Conservation (phyloP, 1,284 basidiomycete species). For the Grifola frondosa region DNA sequence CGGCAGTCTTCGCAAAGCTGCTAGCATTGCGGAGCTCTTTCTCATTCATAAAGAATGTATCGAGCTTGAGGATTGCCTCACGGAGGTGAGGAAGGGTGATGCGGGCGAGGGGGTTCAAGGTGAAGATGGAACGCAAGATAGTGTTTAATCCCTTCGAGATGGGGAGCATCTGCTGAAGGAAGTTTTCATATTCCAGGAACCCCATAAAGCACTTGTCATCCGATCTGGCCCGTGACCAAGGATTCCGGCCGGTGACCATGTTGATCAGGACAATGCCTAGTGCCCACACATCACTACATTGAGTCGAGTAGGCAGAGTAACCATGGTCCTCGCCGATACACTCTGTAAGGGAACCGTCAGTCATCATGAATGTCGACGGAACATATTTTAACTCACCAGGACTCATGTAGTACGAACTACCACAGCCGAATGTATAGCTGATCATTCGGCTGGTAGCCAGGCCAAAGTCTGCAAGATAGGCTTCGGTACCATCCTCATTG, state of each 20-base stretch:
- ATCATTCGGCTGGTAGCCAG: slow-evolving; percentile 54
- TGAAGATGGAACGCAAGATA: slow-evolving; percentile 60
- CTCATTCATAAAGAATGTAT: slow-evolving; percentile 43
- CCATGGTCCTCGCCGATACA: slow-evolving; percentile 20
- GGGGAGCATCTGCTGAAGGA: slow-evolving; percentile 67
- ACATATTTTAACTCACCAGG: slow-evolving; percentile 55
- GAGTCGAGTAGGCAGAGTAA: slow-evolving; percentile 56
- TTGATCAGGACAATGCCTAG: slow-evolving; percentile 54
- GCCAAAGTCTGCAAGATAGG: slow-evolving; percentile 69
- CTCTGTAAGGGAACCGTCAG: slow-evolving; percentile 15
- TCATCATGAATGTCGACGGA: no score
- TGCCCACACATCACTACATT: slow-evolving; percentile 87
- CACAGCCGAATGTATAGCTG: slow-evolving; percentile 51
- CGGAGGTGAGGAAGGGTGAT: slow-evolving; percentile 62
- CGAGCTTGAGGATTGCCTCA: slow-evolving; percentile 11
- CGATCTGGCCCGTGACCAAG: slow-evolving; percentile 77
- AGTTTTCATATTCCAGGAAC: slow-evolving; percentile 48
- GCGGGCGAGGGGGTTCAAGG: slow-evolving; percentile 47
- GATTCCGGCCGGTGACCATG: slow-evolving; percentile 82
- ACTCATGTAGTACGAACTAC: slow-evolving; percentile 59
- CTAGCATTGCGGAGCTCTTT: slow-evolving; percentile 40
- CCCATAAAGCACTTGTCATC: slow-evolving; percentile 68
- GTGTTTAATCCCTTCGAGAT: slow-evolving; percentile 61
- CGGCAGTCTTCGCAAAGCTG: slow-evolving; percentile 6
- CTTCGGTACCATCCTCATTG: slow-evolving; percentile 41